Base-by-base conservation (phyloP, 768 basidiomycete species). In the Boletus speciosus region DNA sequence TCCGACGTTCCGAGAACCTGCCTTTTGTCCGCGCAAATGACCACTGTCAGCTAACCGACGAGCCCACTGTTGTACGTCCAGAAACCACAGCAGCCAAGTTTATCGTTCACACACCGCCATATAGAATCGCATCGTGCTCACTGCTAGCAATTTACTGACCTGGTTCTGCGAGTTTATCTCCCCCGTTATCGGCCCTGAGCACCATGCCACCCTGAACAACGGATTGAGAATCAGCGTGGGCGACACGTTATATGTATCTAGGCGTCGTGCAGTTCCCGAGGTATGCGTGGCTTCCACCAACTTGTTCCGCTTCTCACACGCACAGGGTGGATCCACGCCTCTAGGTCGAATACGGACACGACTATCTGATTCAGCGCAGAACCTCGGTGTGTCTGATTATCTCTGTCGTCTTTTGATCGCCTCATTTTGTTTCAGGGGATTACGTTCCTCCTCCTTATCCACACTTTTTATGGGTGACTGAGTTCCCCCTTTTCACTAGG, bases 391-490 rank as follows among this genome's bases (percentile, higher is more conserved):
- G 74, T 64, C 35, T 38, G 55, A 65, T 56, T 40, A 57, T 52
- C 46, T 42, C 49, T 46, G 19, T 38, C 16, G 37, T 40, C 14
- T 36, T 34, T 48, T 38, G 34, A 45, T 51, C 34, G 36, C 51
- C 45, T 60, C 49, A 62, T 49, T 55, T 31, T 43, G 52, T 59
- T 61, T 46, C 61, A 87, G 88, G 85, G 48, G 78, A 82, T 46
- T 77, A 85, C 53, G 69, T 67, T 15, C 76, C 86, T 11, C 72
- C 84, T 4, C 50, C 76, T 29, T 71, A 72, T 25, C 91, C 91
- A 45, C 87, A 91, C 69, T 95, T 98, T 71, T 77, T 95, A 19
- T 98, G 95, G 95, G 82, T 98, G 49, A 96, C 93, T 5, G 93
- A 96, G 69, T 97, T 97, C 68, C 95, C 95, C 14, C 78, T 98